Conservation (phyloP, 352 stramenopile species). For the Phytopythium ostracodes region DNA sequence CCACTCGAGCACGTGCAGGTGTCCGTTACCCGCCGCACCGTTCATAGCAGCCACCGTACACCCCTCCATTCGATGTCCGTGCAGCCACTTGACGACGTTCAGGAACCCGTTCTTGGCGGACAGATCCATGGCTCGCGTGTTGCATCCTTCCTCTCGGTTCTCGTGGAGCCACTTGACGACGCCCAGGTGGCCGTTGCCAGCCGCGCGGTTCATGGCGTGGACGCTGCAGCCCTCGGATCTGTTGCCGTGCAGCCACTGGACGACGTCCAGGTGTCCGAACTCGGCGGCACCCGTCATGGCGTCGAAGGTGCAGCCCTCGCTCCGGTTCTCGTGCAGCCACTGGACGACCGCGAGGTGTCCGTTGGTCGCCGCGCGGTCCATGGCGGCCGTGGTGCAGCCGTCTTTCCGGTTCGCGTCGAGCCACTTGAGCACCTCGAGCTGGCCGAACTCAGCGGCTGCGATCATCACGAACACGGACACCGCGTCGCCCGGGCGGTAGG, state of each 20-base stretch:
- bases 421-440: conserved; percentile 31
- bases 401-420: conserved; percentile 22
- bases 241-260: conserved; percentile 34
- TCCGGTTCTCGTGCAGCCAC: conserved; percentile 33
- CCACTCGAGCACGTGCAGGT: conserved; percentile 52
- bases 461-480: conserved; percentile 40
- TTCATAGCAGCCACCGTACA: conserved; percentile 49
- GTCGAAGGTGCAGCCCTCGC: conserved; percentile 29
- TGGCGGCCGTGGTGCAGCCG: conserved; percentile 24
- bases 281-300: conserved; percentile 39
- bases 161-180: conserved; percentile 42
- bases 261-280: conserved; percentile 26
- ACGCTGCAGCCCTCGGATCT: conserved; percentile 32
- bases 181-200: conserved; percentile 37
- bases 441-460: conserved; percentile 26
- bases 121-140: conserved; percentile 34
- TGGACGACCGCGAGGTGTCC: conserved; percentile 32
- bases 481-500: conserved; percentile 19
- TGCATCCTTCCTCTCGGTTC: conserved; percentile 32
- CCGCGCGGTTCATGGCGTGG: conserved; percentile 43
- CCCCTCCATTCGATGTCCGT: conserved; percentile 29
- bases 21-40: conserved; percentile 33
- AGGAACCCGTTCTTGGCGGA: conserved; percentile 52
- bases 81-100: conserved; percentile 44
- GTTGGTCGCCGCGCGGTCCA: conserved; percentile 37